Evolutionary conservation across 305 asterid species (phyloP), one percentile per base, ranked within the genome.

Genomic region (Euphrasia arctica): DNA sequence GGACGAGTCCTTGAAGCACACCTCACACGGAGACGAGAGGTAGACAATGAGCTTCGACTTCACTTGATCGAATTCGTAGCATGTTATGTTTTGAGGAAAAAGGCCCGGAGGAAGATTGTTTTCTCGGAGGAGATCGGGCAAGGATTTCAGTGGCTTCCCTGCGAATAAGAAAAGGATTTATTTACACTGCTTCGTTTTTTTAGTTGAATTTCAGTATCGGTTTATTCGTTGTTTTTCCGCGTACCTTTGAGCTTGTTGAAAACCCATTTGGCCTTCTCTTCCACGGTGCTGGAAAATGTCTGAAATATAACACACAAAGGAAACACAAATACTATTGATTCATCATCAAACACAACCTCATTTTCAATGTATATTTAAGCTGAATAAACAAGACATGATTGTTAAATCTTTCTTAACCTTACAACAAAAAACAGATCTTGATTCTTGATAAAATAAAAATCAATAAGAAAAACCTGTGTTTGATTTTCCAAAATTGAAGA

Each of bases 221-320:
- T 6, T 42, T 42, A 10, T 42, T 43, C 12, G 4, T 43, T 43
- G 1, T 43, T 25, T 15, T 47, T 8, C 31, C 0, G 4, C 50
- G 2, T 77, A 91, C 98, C 98, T 89, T 91, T 89, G 74, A 91
- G 90, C 80, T 87, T 91, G 85, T 91, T 85, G 91, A 91, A 91
- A 57, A 91, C 57, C 95, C 97, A 91, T 80, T 87, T 91, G 9
- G 95, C 98, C 81, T 85, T 91, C 80, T 89, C 95, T 72, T 91
- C 98, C 9, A 89, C 95, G 0, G 98, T 85, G 77, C 57, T 89
- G 4, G 98, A 85, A 54, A 89, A 70, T n/a, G 84, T 85, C 98
- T 91, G 89, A 8, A 75, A 70, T 10, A 41, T 61, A 55, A 67
- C 61, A 62, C 43, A 27, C 54, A 42, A 31, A 31, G 4, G 36